These are phyloP conservation scores for Elasticomyces elasticus DNA, from an alignment of 495 filamentous ascomycete genomes.

Conservation along the genomic window DNA sequence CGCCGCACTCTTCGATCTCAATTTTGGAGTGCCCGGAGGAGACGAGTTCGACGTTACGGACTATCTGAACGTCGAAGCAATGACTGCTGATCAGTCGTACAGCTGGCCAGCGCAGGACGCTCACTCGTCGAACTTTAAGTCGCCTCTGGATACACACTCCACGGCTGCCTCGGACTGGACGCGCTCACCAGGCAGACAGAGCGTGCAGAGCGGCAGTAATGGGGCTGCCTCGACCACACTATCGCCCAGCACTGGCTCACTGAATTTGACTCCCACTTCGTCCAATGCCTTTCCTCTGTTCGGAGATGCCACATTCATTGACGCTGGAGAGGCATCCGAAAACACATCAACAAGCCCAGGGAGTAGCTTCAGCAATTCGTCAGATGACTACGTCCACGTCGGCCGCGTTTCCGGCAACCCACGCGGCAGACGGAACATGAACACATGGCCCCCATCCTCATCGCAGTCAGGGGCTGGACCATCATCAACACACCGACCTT, in stretches of 20 bases:
- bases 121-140: neutral
- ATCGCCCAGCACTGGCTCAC: conserved; percentile 5
- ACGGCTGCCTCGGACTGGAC: neutral
- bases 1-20: conserved; percentile 4
- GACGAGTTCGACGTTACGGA: neutral
- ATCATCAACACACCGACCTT: neutral
- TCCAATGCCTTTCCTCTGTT: neutral
- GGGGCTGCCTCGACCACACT: conserved; percentile 4
- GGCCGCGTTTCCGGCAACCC: neutral
- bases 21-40: neutral
- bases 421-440: conserved; percentile 1
- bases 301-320: neutral
- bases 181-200: conserved; percentile 6
- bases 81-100: neutral
- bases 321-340: neutral
- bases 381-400: conserved; percentile 1
- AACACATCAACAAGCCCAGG: neutral
- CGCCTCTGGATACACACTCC: neutral
- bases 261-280: conserved; percentile 9
- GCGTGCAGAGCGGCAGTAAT: neutral
- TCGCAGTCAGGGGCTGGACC: conserved; percentile 2
- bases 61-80: neutral
- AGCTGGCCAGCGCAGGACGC: neutral
- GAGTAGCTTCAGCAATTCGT: conserved; percentile 2
- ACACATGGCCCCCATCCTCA: conserved; percentile 2